Evolutionary conservation across 164 flowering plant species (phyloP), one percentile per base, ranked within the genome.

Genomic region (Annona squamosa): DNA sequence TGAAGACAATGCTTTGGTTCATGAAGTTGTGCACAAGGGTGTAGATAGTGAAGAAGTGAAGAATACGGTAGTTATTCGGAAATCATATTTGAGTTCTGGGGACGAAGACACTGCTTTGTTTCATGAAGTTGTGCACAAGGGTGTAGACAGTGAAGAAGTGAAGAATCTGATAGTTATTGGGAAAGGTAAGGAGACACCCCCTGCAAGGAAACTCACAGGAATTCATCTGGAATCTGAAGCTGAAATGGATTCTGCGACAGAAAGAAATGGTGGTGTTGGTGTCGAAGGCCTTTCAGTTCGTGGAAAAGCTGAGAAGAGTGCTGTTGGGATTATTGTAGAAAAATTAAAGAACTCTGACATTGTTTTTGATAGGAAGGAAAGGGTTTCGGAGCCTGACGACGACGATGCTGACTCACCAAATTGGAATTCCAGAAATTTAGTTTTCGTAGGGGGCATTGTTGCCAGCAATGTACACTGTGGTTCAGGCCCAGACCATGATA

Each of bases 371-470:
- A 56, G 68, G 76, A 75, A 41, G 9, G 67, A 71, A 63, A n/a
- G 12, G 65, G 46, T 42, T 37, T 48, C 70, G 17, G 41, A 41
- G 3, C 12, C 52, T 18, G 10, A 67, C 41, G 69, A 4, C 4
- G 13, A 41, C 5, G 63, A 46, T 13, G 68, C 74, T 1, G 71
- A 48, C 13, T 16, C 73, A 75, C 42, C 1, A 62, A 42, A 41
- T 62, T 48, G 75, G 2, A 43, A 0, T 75, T 75, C 67, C 59
- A 19, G 48, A 56, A 74, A 72, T 76, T 69, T 18, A 48, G 76
- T 41, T 1, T 63, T 52, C 16, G 3, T 48, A 72, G 67, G 13
- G 46, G 67, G 59, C 42, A 77, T 69, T 7, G 13, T 18, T 62
- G 41, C 26, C 42, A 41, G 44, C 64, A 13, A 12, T 37, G 62